Evolutionary conservation across 495 filamentous ascomycete species (phyloP), one percentile per base, ranked within the genome.

Genomic region (Talaromyces thailandensis): DNA sequence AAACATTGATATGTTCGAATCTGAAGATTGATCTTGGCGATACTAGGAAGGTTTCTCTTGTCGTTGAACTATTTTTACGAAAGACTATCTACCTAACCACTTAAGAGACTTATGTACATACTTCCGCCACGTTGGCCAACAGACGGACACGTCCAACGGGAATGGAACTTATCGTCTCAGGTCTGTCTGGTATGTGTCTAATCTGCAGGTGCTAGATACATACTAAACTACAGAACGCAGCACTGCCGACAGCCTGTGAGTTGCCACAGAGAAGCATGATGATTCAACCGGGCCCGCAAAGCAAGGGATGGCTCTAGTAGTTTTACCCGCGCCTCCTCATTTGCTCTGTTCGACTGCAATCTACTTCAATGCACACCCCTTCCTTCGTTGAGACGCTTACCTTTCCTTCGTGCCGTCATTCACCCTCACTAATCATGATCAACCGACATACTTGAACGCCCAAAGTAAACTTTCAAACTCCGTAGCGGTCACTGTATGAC

Each of bases 231-330:
- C 23, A 55, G 21, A 26, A 9, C 14, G 21, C 51, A 55, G 51
- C 51, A 55, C 26, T 57, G 29, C n/a, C 55, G 23, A 21, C n/a
- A 11, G n/a, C 35, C n/a, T 57, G 28, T 18, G 14, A 48, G 59
- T 52, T 61, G 43, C 59, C 59, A 61, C 59, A 52, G 25, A 18
- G 43, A 61, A 61, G 43, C 29, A 61, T 61, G 59, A 52, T 35
- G 32, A 26, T 59, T 14, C 4, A 57, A 57, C 24, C 28, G 35
- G 37, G 31, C 16, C 58, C 40, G 59, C 59, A 16, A 61, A 51
- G 59, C 59, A 61, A 61, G 59, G 59, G 59, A 61, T 61, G 59
- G 59, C 12, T 21, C 59, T 61, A 61, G 59, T 24, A 48, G 43
- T 31, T 61, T 16, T 51, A 32, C 14, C 37, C 37, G 23, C 37